Evolutionary conservation across 495 filamentous ascomycete species (phyloP).

Genomic region (Lophium mytilinum): DNA sequence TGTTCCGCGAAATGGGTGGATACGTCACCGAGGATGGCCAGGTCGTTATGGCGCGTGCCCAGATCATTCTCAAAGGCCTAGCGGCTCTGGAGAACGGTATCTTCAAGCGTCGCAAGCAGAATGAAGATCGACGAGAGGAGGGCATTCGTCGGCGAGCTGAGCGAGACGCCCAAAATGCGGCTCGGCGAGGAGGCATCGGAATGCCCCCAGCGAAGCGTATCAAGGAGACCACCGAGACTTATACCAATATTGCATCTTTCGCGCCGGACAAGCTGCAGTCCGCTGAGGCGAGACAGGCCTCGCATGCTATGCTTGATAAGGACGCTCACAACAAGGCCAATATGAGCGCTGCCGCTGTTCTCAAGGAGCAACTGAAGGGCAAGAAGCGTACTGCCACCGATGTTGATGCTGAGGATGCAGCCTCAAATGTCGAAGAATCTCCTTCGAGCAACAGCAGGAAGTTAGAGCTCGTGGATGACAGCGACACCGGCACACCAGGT

Average conservation of each 20-base stretch:
- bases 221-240: conserved; percentile 21
- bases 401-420: background rate
- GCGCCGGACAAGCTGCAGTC: conserved; percentile 51
- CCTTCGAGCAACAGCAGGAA: conserved; percentile 35
- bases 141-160: conserved; percentile 68
- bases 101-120: conserved; percentile 73
- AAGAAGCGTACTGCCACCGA: conserved; percentile 13
- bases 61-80: conserved; percentile 79
- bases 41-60: conserved; percentile 78
- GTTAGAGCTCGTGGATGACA: conserved; percentile 52
- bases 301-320: conserved; percentile 70
- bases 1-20: conserved; percentile 81
- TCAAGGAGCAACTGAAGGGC: conserved; percentile 73
- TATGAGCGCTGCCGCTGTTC: conserved; percentile 82
- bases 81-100: conserved; percentile 95
- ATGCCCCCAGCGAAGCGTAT: conserved; percentile 8
- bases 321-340: conserved; percentile 80
- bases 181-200: background rate
- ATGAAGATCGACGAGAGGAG: conserved; percentile 71
- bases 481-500: conserved; percentile 49
- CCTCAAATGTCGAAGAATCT: background rate
- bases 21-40: conserved; percentile 93
- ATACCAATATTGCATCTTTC: conserved; percentile 46
- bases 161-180: conserved; percentile 40
- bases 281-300: conserved; percentile 54